Evolutionary conservation across 169 alveolate genomes (phyloP), one percentile per base, ranked within the genome.

Genomic region (Theileria parva): DNA sequence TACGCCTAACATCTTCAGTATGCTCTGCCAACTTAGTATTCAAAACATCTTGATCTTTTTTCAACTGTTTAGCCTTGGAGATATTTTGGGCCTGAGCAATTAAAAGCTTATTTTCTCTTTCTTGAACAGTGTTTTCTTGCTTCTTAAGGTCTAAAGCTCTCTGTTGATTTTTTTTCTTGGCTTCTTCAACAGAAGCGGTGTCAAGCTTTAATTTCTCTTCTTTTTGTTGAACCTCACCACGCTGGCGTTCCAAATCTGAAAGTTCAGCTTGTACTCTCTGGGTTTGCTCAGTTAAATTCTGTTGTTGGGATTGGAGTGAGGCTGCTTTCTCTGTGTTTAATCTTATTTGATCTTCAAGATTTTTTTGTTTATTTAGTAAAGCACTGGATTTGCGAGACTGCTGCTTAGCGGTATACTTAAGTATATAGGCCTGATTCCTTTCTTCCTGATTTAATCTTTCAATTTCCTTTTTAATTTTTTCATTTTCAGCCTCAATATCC

Each of bases 91-190:
- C 39, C 55, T 65, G 44, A 67, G 25, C 23, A 15, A 3, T 65
- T 48, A 8, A 34, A 55, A 39, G 60, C 15, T 65, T 11, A 0
- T 61, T 3, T 13, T 30, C 59, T 65, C 25, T 39, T 25, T 23
- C n/a, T 25, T 34, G 67, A 68, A 76, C 71, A 61, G 32, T 23
- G 39, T n/a, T 32, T 55, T 7, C 77, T n/a, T 48, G 21, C 0
- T 2, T 65, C 73, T 65, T 25, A 30, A 21, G 34, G 11, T 57
- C 66, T 21, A 25, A 19, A 25, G 28, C n/a, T 57, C 27, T 57
- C 11, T 8, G 15, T 57, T 25, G 15, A 17, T 21, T 19, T 13
- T 8, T 11, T 17, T 17, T 25, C 34, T 57, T 25, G 11, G 11
- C 37, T 25, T 57, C 34, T 57, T 57, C 66, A 57, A 21, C 30